Conservation (phyloP, 139 green algal genomes). For the Parachlorella kessleri region DNA sequence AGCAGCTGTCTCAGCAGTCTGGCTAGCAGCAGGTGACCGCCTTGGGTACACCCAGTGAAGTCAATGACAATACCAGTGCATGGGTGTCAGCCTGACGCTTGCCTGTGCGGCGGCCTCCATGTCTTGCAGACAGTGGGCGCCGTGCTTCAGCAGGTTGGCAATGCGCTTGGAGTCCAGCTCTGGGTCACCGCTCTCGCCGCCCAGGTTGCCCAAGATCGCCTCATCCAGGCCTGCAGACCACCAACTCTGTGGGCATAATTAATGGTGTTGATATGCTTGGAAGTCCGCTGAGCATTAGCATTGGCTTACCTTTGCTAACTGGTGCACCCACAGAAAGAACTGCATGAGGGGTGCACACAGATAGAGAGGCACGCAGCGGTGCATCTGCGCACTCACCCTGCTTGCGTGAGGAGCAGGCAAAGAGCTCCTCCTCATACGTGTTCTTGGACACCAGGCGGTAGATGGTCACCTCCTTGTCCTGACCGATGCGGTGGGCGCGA, state of each 20-base stretch:
- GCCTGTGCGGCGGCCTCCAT: constrained; percentile 39
- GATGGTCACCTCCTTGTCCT: constrained; percentile 83
- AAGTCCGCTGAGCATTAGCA: too few species aligned
- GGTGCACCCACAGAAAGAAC: too few species aligned
- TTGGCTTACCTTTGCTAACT: too few species aligned
- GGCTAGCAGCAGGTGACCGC: too few species aligned
- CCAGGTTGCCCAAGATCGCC: constrained; percentile 82
- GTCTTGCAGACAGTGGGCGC: constrained; percentile 72
- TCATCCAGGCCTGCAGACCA: constrained; percentile 83
- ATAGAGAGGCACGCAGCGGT: too few species aligned
- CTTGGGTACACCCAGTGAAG: too few species aligned
- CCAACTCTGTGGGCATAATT: too few species aligned
- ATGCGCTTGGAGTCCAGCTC: constrained; percentile 75
- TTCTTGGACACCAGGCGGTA: constrained; percentile 89
- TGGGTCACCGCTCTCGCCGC: constrained; percentile 46
- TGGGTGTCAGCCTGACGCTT: too few species aligned
- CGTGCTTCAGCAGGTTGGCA: constrained; percentile 80
- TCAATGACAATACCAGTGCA: too few species aligned
- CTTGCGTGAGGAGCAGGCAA: constrained; percentile 70
- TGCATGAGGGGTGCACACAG: too few species aligned
- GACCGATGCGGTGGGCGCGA: constrained; percentile 94
- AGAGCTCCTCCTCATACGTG: constrained; percentile 93
- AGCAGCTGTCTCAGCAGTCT: too few species aligned
- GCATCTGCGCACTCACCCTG: constrained; percentile 57
- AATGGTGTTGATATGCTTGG: too few species aligned